phyloP scores from a whole-genome alignment of 2,329 filamentous ascomycete genomes.

The Pseudocercospora pini-densiflorae region DNA sequence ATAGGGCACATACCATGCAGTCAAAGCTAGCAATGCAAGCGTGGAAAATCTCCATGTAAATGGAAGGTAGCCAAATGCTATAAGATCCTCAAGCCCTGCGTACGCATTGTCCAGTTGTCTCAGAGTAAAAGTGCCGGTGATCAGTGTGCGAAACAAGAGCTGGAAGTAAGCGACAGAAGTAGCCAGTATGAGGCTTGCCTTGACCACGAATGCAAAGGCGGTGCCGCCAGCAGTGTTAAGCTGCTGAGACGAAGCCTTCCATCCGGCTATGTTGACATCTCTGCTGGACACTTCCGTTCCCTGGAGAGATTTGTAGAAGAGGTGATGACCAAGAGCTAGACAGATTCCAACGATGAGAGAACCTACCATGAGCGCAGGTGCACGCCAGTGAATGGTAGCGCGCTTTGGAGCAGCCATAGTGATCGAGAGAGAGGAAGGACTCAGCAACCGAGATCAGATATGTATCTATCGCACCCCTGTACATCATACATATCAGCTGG shows the following conservation, averaged over 20 bases:
- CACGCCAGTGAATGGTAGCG: slow-evolving; percentile 15
- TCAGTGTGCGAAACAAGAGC: neutral
- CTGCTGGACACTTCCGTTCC: neutral
- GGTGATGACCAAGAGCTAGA: slow-evolving; percentile 15
- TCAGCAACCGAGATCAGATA: too few species aligned
- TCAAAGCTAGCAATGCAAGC: neutral
- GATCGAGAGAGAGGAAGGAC: too few species aligned
- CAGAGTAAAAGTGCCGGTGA: neutral
- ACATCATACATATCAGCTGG: too few species aligned
- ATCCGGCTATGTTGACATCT: neutral
- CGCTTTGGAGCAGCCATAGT: neutral
- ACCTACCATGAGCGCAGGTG: slow-evolving; percentile 11
- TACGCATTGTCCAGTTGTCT: neutral
- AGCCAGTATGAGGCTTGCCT: neutral
- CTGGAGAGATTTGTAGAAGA: slow-evolving; percentile 6
- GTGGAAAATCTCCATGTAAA: neutral
- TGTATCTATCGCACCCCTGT: too few species aligned
- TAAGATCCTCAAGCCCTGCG: neutral
- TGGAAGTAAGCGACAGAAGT: neutral
- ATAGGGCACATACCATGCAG: neutral
- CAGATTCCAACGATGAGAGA: slow-evolving; percentile 12
- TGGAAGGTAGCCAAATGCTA: neutral
- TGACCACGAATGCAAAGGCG: neutral
- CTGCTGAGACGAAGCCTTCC: neutral
- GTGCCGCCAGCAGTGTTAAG: neutral